Evolutionary conservation across 176 grass and related monocot genomes (phyloP).

Genomic region (Musa beccarii): DNA sequence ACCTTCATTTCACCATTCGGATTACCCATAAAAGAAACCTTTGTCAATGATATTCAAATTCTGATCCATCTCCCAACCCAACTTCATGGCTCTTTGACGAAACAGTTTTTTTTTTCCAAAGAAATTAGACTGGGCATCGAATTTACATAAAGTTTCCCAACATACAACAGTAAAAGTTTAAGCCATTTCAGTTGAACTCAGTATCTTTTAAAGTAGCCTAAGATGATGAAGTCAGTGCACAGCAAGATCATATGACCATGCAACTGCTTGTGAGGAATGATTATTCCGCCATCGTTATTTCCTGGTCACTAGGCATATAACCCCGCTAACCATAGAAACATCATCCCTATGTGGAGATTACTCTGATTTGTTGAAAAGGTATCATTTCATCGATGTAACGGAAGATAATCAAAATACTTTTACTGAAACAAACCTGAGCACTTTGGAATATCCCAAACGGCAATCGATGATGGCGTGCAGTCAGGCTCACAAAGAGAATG

Average conservation of each 20-base stretch:
- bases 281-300: background rate
- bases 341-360: background rate
- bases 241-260: background rate
- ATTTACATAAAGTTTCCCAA: background rate
- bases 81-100: background rate
- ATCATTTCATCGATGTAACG: constrained; percentile 9
- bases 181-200: background rate
- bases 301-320: background rate
- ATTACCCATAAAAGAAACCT: background rate
- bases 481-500: constrained; percentile 73
- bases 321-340: background rate
- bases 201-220: background rate
- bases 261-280: background rate
- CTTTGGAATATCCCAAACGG: constrained; percentile 98
- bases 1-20: background rate
- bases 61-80: background rate
- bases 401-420: background rate
- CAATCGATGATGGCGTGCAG: constrained; percentile 70
- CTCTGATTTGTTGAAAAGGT: background rate
- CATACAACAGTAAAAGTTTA: background rate
- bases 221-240: background rate
- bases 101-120: background rate
- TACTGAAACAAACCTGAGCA: constrained; percentile 72
- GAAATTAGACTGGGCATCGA: background rate
- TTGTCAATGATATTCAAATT: background rate